Evolutionary conservation across 768 basidiomycete species (phyloP).

Genomic region (Clavulina sp.): DNA sequence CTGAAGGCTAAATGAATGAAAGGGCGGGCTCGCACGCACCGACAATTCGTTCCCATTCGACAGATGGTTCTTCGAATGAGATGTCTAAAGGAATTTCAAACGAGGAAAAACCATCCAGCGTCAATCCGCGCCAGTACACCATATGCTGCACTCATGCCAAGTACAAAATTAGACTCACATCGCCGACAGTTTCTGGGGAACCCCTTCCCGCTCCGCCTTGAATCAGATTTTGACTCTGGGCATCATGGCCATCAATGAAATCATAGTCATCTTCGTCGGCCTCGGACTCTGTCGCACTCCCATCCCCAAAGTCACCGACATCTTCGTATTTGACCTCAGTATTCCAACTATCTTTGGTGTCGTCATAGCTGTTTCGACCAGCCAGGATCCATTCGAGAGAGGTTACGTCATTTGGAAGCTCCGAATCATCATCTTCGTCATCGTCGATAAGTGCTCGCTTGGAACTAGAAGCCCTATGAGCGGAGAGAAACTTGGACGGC

Average conservation of each 20-base stretch:
- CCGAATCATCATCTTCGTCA: slow-evolving; percentile 15
- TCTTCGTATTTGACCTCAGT: background rate
- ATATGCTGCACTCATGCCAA: background rate
- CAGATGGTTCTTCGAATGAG: no score
- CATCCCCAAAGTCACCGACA: background rate
- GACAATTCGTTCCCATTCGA: no score
- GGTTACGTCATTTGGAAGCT: slow-evolving; percentile 5
- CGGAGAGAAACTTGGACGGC: background rate
- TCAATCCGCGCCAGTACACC: background rate
- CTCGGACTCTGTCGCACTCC: slow-evolving; percentile 8
- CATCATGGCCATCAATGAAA: slow-evolving; percentile 14
- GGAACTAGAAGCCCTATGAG: slow-evolving; percentile 5
- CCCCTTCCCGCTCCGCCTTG: background rate
- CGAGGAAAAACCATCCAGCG: no score
- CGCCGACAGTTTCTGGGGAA: background rate
- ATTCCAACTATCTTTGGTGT: slow-evolving; percentile 9
- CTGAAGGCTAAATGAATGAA: no score
- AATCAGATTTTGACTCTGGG: no score
- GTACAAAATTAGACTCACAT: background rate
- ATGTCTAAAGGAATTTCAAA: no score
- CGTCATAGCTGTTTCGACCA: background rate
- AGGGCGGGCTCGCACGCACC: no score
- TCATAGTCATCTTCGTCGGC: slow-evolving; percentile 26
- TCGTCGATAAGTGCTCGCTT: no score
- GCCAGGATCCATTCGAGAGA: background rate